These are phyloP conservation scores for Wickerhamomyces alni DNA, from an alignment of 805 yeast species.

Conservation along the genomic window DNA sequence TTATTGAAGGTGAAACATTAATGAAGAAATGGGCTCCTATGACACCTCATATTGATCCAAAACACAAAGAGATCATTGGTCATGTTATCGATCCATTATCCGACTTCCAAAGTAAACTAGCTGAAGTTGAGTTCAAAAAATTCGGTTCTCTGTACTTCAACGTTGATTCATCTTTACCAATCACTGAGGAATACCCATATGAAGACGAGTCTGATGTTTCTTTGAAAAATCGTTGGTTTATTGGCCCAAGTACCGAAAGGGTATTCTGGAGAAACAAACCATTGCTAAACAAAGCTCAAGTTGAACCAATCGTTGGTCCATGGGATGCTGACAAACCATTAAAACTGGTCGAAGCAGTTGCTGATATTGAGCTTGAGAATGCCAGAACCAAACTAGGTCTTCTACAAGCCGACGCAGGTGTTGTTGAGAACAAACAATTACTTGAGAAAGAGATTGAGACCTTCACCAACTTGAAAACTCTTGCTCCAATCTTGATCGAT, in stretches of 20 bases:
- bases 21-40: conserved; percentile 93
- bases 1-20: conserved; percentile 68
- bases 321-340: conserved; percentile 57
- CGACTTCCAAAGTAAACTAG: conserved; percentile 52
- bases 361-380: conserved; percentile 58
- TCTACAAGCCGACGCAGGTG: conserved; percentile 43
- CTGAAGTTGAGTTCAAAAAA: conserved; percentile 55
- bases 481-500: conserved; percentile 55
- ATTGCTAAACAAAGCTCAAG: conserved; percentile 42
- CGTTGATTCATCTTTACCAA: conserved; percentile 47
- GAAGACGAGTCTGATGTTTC: conserved; percentile 51
- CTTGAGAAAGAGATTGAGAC: conserved; percentile 49
- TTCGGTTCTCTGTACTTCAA: conserved; percentile 82
- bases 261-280: conserved; percentile 66
- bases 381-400: conserved; percentile 48
- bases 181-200: conserved; percentile 33
- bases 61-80: conserved; percentile 44
- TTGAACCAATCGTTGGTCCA: conserved; percentile 64
- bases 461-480: conserved; percentile 50
- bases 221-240: conserved; percentile 68
- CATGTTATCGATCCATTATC: conserved; percentile 68
- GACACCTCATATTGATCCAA: conserved; percentile 48
- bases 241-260: conserved; percentile 86
- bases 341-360: conserved; percentile 59
- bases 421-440: conserved; percentile 36